A percentile compares a stretch with the other conserved stretches of the same genome.
These are phyloP conservation scores for Euphorbia tirucalli DNA, from an alignment of 345 rosid genomes.

Conservation along the genomic window DNA sequence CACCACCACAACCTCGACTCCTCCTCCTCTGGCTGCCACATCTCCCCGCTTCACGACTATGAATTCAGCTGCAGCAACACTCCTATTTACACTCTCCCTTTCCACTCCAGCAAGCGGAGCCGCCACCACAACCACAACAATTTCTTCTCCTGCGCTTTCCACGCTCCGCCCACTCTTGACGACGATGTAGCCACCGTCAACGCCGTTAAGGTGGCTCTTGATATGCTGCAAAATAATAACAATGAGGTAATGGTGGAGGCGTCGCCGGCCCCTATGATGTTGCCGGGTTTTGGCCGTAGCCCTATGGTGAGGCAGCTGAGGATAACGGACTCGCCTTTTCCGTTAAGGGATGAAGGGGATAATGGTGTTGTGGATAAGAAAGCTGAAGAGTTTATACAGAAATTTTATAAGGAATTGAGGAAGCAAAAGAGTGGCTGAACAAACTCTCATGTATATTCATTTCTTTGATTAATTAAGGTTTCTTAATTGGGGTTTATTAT, in stretches of 20 bases:
- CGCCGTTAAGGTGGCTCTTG: conserved; percentile 52
- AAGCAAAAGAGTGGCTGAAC: conserved; percentile 30
- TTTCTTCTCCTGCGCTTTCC: conserved; percentile 57
- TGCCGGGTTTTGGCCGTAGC: conserved; percentile 81
- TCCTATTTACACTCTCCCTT: conserved; percentile 55
- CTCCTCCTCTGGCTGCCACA: conserved; percentile 17
- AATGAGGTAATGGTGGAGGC: conserved; percentile 45
- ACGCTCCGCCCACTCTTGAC: conserved; percentile 54
- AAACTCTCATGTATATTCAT: too few species aligned
- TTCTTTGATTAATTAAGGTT: background rate
- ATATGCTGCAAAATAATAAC: conserved; percentile 45
- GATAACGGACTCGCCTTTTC: conserved; percentile 95
- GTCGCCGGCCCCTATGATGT: conserved; percentile 42
- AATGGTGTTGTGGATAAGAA: conserved; percentile 58
- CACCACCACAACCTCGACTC: conserved; percentile 26
- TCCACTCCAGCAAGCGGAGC: conserved; percentile 29
- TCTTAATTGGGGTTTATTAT: too few species aligned
- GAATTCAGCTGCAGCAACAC: conserved; percentile 97
- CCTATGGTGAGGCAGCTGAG: conserved; percentile 76
- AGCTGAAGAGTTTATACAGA: conserved; percentile 83
- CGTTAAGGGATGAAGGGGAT: conserved; percentile 53
- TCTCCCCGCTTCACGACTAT: conserved; percentile 41
- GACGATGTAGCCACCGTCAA: conserved; percentile 41
- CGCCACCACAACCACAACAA: conserved; percentile 38
- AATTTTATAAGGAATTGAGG: conserved; percentile 63